phyloP scores from a whole-genome alignment of 805 yeast genomes.

The Candida sphagnicola region DNA sequence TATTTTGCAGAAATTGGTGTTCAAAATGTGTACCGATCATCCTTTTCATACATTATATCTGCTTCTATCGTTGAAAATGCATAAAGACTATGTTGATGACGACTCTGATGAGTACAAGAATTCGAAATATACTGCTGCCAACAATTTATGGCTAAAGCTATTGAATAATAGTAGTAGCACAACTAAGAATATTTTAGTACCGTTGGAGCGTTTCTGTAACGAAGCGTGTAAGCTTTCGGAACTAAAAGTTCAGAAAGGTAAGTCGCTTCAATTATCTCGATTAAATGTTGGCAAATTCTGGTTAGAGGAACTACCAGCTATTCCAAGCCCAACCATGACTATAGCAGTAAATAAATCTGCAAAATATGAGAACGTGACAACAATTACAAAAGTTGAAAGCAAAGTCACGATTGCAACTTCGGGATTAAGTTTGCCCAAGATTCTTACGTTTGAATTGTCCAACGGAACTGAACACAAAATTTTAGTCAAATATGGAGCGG shows the following conservation, averaged over 20 bases:
- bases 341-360: slow-evolving; percentile 41
- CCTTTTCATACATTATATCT: slow-evolving; percentile 74
- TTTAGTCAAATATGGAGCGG: slow-evolving; percentile 80
- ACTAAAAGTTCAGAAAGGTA: slow-evolving; percentile 34
- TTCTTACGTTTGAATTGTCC: slow-evolving; percentile 50
- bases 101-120: slow-evolving; percentile 35
- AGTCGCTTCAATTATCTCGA: slow-evolving; percentile 26
- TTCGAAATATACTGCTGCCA: slow-evolving; percentile 47
- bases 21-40: slow-evolving; percentile 47
- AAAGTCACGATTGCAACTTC: slow-evolving; percentile 62
- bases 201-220: slow-evolving; percentile 49
- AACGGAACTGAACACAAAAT: slow-evolving; percentile 59
- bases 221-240: slow-evolving; percentile 51
- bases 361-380: slow-evolving; percentile 45
- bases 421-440: slow-evolving; percentile 87
- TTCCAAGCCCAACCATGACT: slow-evolving; percentile 68
- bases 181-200: slow-evolving; percentile 27
- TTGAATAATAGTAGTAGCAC: slow-evolving; percentile 19
- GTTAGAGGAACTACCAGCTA: slow-evolving; percentile 43
- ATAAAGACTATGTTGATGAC: slow-evolving; percentile 28
- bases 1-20: slow-evolving; percentile 45
- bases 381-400: slow-evolving; percentile 42
- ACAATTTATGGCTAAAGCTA: slow-evolving; percentile 41
- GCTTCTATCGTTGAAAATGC: slow-evolving; percentile 52
- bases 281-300: slow-evolving; percentile 45